Percentiles rank a stretch among this genome's conserved stretches.
Evolutionary conservation across 2,329 filamentous ascomycete genomes (phyloP).

Genomic region (Corinectria fuckeliana): DNA sequence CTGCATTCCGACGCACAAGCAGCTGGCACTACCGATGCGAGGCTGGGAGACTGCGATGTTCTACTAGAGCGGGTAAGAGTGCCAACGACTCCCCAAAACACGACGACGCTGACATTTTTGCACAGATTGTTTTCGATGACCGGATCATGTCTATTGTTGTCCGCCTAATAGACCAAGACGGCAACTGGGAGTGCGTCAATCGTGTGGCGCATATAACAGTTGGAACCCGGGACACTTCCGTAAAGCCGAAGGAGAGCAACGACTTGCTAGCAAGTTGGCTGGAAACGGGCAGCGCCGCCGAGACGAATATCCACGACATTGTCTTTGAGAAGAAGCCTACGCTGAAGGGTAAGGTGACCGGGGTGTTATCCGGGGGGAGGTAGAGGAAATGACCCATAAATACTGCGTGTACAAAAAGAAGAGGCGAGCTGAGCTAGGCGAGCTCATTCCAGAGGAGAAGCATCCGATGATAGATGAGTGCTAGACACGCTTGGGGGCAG

Average conservation of each 20-base stretch:
- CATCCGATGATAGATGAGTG: neutral
- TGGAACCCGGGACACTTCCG: conserved; percentile 73
- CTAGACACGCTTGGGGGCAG: neutral
- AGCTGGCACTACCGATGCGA: conserved; percentile 35
- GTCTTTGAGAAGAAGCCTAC: conserved; percentile 57
- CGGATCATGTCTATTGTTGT: conserved; percentile 92
- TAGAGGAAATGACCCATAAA: no score
- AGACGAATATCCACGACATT: conserved; percentile 55
- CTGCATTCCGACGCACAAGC: conserved; percentile 58
- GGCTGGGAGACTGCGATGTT: conserved; percentile 69
- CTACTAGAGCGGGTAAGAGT: conserved; percentile 63
- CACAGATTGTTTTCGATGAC: conserved; percentile 77
- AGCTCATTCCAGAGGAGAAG: neutral
- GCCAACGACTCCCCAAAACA: neutral
- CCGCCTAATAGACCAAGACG: conserved; percentile 65
- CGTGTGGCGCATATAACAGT: conserved; percentile 85
- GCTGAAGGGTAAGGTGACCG: conserved; percentile 55
- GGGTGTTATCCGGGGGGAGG: conserved; percentile 51
- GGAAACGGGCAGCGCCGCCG: conserved; percentile 54
- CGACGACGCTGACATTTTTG: conserved; percentile 37
- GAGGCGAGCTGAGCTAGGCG: no score
- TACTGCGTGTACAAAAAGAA: no score
- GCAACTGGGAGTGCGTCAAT: conserved; percentile 75
- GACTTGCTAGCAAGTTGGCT: conserved; percentile 80
- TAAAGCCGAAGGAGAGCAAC: conserved; percentile 97